Conservation (phyloP, 768 basidiomycete genomes). For the Pleurotus cornucopiae region DNA sequence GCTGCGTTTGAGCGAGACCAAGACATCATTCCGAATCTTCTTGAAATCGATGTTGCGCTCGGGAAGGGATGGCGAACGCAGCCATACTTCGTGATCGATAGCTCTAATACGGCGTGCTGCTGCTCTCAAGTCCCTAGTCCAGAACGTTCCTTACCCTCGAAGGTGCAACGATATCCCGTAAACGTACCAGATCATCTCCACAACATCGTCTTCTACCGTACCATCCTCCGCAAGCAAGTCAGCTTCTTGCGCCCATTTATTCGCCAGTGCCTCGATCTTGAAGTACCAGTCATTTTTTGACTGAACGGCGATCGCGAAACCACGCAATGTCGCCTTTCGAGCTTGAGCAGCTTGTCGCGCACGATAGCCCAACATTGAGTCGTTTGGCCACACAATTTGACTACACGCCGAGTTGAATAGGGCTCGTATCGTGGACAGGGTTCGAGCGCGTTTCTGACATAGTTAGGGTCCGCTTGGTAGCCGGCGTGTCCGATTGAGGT, state of each 20-base stretch:
- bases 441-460: too few relatives aligned
- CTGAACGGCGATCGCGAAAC: conserved; percentile 8
- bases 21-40: neutral
- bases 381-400: too few relatives aligned
- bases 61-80: neutral
- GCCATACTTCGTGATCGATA: neutral
- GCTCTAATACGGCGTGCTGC: conserved; percentile 6
- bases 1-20: neutral
- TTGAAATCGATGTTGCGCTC: neutral
- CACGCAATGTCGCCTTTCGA: too few relatives aligned
- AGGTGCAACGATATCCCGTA: neutral
- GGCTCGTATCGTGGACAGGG: too few relatives aligned
- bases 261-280: conserved; percentile 4
- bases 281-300: conserved; percentile 6
- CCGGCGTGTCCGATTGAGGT: too few relatives aligned
- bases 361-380: too few relatives aligned
- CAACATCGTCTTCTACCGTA: neutral
- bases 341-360: too few relatives aligned
- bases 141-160: neutral
- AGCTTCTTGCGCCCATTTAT: conserved; percentile 9
- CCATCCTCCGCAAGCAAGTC: neutral
- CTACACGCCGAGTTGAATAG: too few relatives aligned
- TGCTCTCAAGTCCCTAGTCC: conserved; percentile 6
- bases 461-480: too few relatives aligned
- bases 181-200: neutral